Base-by-base conservation (phyloP, 2,329 filamentous ascomycete species). In the Phyllosticta citriasiana region DNA sequence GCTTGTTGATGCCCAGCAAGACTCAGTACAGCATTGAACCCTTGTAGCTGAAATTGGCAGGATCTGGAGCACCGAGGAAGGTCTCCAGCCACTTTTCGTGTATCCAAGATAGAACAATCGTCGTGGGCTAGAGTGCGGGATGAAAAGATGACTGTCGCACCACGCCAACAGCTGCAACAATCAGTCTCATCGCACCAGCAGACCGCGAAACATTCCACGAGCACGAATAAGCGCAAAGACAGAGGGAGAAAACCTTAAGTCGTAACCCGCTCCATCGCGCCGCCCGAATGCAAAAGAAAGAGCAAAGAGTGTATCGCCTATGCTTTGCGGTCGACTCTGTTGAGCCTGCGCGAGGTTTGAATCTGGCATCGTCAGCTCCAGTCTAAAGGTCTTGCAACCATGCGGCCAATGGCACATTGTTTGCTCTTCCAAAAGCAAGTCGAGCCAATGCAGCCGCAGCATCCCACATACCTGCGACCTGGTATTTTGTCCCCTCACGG, bases 401-500 rank as follows among this genome's bases (percentile, higher is more conserved):
- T 16, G 7, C 14, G 14, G 19, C 26, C n/a, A 19, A n/a, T 10
- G 27, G 27, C 26, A 30, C 22, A 4, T 19, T 47, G 6, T 4
- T 7, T 14, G 3, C 40, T 52, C 7, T 26, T 53, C 60, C 40
- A n/a, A 47, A 16, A 16, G 12, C 40, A 47, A 47, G 40, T 16
- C 10, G 7, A n/a, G 16, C 40, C 40, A 47, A n/a, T 47, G 40
- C 14, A 7, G 40, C 14, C 40, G 22, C 51, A 24, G 25, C 19
- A 53, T 12, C 9, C 51, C 52, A 53, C 52, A 12, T 22, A 85
- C 83, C 79, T 88, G 93, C 72, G 80, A 89, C 72, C 89, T 87
- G 63, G 94, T 97, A 68, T 82, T 84, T 78, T 99, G 94, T 67
- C 94, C 94, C 67, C 94, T 84, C 59, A 94, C 93, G 3, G 94